A percentile compares a stretch with the other conserved stretches of the same genome.
These are phyloP conservation scores for Haberlea rhodopensis DNA, from an alignment of 257 asterid species.

Conservation along the genomic window DNA sequence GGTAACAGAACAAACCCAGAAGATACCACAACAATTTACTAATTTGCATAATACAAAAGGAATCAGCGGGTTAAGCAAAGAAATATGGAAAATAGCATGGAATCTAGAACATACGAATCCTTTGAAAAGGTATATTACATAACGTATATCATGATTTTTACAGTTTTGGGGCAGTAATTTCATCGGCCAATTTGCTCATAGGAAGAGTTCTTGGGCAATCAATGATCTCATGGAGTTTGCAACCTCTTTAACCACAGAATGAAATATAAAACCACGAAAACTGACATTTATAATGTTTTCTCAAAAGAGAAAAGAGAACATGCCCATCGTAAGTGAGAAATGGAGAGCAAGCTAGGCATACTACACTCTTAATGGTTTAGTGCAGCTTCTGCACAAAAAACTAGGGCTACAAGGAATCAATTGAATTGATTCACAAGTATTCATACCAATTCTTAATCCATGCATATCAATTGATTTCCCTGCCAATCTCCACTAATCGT, in stretches of 20 bases:
- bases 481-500: neutral
- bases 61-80: neutral
- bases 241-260: neutral
- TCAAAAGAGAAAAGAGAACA: constrained; percentile 4
- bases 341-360: neutral
- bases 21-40: neutral
- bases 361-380: neutral
- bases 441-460: neutral
- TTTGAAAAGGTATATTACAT: too few species aligned
- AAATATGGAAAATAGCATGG: neutral
- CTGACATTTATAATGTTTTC: neutral
- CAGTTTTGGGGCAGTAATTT: too few species aligned
- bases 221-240: neutral
- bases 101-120: too few species aligned
- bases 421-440: neutral
- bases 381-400: constrained; percentile 13
- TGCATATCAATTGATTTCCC: neutral
- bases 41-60: too few species aligned
- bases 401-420: neutral
- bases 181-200: too few species aligned
- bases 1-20: neutral
- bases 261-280: neutral
- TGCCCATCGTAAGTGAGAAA: constrained; percentile 4
- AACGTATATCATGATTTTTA: too few species aligned
- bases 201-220: too few species aligned